These are phyloP conservation scores for Nitzschia palea DNA, from an alignment of 108 stramenopile species.

Conservation along the genomic window DNA sequence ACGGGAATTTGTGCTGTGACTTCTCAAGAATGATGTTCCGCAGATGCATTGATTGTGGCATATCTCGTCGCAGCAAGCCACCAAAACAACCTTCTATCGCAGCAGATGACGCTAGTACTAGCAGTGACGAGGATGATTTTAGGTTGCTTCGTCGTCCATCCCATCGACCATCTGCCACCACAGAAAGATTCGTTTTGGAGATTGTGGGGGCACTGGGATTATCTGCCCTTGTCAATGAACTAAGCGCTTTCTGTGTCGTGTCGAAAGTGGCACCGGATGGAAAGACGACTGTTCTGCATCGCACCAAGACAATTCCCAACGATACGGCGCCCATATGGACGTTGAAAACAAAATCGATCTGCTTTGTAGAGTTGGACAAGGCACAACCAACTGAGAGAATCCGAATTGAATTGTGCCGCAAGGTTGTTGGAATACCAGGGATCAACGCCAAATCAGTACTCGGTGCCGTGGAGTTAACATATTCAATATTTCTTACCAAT, in stretches of 20 bases:
- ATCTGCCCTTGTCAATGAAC: not conserved
- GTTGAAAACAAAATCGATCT: conserved; percentile 32
- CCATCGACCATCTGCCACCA: not conserved
- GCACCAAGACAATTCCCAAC: conserved; percentile 31
- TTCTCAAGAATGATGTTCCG: too few relatives aligned
- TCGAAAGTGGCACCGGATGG: not conserved
- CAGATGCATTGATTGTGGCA: too few relatives aligned
- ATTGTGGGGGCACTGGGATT: conserved; percentile 38
- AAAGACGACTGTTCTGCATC: conserved; percentile 16
- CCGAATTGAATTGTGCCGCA: conserved; percentile 7
- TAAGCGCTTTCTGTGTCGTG: conserved; percentile 34
- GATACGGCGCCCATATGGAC: conserved; percentile 47
- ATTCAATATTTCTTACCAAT: not conserved
- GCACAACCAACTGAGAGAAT: not conserved
- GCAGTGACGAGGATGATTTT: not conserved
- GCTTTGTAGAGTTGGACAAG: conserved; percentile 17
- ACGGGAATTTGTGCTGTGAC: too few relatives aligned
- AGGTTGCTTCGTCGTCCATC: not conserved
- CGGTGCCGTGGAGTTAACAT: not conserved
- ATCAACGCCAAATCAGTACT: not conserved
- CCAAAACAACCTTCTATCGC: too few relatives aligned
- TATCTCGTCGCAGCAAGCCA: too few relatives aligned
- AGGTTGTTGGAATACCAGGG: not conserved
- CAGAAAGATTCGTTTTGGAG: conserved; percentile 24
- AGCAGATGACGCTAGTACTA: not conserved